Evolutionary conservation across 2,329 filamentous ascomycete species (phyloP).

Genomic region (Coniosporium uncinatum): DNA sequence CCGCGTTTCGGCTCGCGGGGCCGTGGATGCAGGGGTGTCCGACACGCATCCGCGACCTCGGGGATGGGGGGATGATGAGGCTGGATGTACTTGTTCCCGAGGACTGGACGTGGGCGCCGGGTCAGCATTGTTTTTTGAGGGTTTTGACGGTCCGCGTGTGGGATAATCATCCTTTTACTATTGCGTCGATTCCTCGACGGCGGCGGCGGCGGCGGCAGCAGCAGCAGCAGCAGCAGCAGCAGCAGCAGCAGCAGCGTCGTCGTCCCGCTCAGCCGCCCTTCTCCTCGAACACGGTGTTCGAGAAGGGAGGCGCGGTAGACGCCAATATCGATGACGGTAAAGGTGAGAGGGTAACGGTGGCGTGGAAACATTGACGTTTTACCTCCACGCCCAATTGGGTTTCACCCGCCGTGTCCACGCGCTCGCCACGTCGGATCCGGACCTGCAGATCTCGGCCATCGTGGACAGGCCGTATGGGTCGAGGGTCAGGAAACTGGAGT

Average conservation of each 20-base stretch:
- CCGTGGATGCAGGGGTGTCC: constrained; percentile 7
- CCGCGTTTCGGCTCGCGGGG: constrained; percentile 5
- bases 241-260: no score
- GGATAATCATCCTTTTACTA: constrained; percentile 18
- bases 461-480: constrained; percentile 18
- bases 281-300: no score
- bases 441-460: constrained; percentile 5
- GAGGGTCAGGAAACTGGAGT: constrained; percentile 4
- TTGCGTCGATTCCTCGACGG: constrained; percentile 8
- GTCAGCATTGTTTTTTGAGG: constrained; percentile 52
- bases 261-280: no score
- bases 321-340: background rate
- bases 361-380: constrained; percentile 9
- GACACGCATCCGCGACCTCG: constrained; percentile 2
- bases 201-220: no score
- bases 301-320: no score
- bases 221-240: no score
- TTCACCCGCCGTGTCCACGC: constrained; percentile 9
- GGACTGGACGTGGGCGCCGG: constrained; percentile 27
- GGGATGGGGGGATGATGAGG: constrained; percentile 9
- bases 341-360: background rate
- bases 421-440: background rate
- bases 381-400: constrained; percentile 10
- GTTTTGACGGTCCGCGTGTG: constrained; percentile 9
- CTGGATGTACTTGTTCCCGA: constrained; percentile 9